These are phyloP conservation scores for Hemisphaericaspora subhashii DNA, from an alignment of 1,139 yeast genomes.

Conservation along the genomic window DNA sequence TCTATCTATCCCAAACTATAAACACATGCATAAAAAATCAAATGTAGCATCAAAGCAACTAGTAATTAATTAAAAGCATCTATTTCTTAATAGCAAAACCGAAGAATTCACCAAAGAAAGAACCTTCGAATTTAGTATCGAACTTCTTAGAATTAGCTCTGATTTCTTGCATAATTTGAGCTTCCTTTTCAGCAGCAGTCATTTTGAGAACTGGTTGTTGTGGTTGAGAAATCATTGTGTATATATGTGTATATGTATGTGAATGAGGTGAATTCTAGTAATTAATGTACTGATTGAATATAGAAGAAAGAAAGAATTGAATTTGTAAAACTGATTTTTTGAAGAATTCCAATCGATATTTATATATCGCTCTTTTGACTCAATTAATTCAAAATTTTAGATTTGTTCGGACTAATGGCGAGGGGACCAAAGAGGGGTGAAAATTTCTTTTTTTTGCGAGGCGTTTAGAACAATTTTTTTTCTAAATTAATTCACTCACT, in stretches of 20 bases:
- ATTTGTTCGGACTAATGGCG: constrained; percentile 8
- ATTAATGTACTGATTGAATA: neutral
- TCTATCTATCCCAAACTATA: neutral
- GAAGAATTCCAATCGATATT: constrained; percentile 2
- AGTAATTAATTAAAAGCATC: too few species aligned
- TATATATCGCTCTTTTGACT: too few species aligned
- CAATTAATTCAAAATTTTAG: too few species aligned
- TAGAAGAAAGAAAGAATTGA: neutral
- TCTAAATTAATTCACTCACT: neutral
- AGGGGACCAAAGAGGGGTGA: constrained; percentile 2
- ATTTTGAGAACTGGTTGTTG: constrained; percentile 20
- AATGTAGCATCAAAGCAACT: neutral
- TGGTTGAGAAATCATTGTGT: constrained; percentile 17
- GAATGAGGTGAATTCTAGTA: too few species aligned
- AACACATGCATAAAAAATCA: neutral
- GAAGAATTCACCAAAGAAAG: constrained; percentile 45
- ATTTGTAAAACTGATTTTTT: neutral
- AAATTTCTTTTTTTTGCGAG: constrained; percentile 5
- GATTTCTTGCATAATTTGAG: constrained; percentile 48
- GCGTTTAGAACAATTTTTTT: neutral
- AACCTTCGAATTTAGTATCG: constrained; percentile 45
- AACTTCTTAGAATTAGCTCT: constrained; percentile 35
- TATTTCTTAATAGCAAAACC: constrained; percentile 31
- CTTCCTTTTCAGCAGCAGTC: constrained; percentile 49
- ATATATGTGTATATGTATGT: neutral